Evolutionary conservation across 1,139 yeast genomes (phyloP), one percentile per base, ranked within the genome.

Genomic region (Entelexis paramagnoliae): DNA sequence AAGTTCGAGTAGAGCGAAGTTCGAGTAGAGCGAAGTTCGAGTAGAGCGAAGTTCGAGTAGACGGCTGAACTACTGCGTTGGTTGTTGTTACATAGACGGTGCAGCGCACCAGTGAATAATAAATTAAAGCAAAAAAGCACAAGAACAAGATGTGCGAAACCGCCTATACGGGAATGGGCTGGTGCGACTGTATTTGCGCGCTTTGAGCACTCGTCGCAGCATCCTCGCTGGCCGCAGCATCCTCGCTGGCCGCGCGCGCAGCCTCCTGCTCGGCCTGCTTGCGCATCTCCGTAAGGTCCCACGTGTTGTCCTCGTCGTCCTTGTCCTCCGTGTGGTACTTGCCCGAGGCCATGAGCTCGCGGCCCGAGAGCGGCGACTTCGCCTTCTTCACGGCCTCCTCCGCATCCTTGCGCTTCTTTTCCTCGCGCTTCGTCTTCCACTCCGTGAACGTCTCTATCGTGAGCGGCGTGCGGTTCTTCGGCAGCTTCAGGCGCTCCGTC

Each of bases 401-500:
- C 48, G 78, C 81, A 46, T 77, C 81, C 61, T 80, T 81, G 50
- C 73, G 72, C 69, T 76, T 83, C 67, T 78, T 78, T 56, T 75
- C 76, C 56, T 71, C 70, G 61, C 87, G 85, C 58, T 80, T 78
- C 59, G 69, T 66, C 71, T 89, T 89, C 98, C 98, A 93, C 63
- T 76, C 76, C 41, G 76, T 76, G 67, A 93, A 93, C n/a, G 88
- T 67, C 55, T 83, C 89, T 36, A 79, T 72, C 1, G 95, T 89
- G 56, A 93, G 88, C 30, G 97, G 96, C 2, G 96, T 89, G 64
- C 88, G 76, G 49, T 79, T 76, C 53, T 77, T 71, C 62, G 94
- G 95, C 64, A 93, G 74, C 65, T 81, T 82, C 58, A 80, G 83
- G 71, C 97, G 81, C 70, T 91, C 98, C 54, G 93, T 79, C 66